These are phyloP conservation scores for Claviceps capensis DNA, from an alignment of 2,329 filamentous ascomycete genomes.

Conservation along the genomic window DNA sequence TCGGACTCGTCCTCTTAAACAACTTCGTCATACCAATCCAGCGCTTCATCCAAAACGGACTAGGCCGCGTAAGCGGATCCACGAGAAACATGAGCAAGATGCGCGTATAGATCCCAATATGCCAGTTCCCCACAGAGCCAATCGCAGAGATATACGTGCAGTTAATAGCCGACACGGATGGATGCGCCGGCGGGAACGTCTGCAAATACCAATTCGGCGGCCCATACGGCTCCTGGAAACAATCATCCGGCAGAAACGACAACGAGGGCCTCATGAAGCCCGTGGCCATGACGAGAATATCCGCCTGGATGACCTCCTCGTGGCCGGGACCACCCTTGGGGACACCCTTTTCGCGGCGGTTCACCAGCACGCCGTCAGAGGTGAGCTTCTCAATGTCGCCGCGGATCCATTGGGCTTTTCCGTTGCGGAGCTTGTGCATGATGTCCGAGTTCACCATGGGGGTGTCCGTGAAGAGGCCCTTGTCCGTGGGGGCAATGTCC, in stretches of 20 bases:
- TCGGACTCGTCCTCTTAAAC: constrained; percentile 57
- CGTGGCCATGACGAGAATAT: constrained; percentile 73
- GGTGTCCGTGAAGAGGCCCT: constrained; percentile 69
- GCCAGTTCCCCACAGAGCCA: constrained; percentile 73
- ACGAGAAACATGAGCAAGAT: constrained; percentile 77
- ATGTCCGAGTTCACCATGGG: constrained; percentile 81
- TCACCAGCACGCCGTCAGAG: constrained; percentile 53
- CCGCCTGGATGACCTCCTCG: constrained; percentile 51
- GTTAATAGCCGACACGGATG: constrained; percentile 67
- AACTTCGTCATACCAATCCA: constrained; percentile 77
- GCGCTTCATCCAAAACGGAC: constrained; percentile 60
- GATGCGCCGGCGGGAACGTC: constrained; percentile 64
- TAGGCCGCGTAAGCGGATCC: constrained; percentile 62
- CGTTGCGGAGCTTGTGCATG: constrained; percentile 58
- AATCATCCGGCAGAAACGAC: constrained; percentile 58
- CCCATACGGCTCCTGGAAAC: constrained; percentile 58
- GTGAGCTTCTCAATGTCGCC: constrained; percentile 61
- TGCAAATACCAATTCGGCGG: constrained; percentile 85
- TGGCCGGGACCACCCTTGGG: constrained; percentile 62
- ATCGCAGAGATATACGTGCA: constrained; percentile 71
- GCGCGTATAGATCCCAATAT: constrained; percentile 80
- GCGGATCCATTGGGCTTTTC: constrained; percentile 64
- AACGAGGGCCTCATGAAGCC: constrained; percentile 65
- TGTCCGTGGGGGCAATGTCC: constrained; percentile 52
- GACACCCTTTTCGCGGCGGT: constrained; percentile 56